Evolutionary conservation across 306 rosid genomes (phyloP).

Genomic region (Malus sieversii): DNA sequence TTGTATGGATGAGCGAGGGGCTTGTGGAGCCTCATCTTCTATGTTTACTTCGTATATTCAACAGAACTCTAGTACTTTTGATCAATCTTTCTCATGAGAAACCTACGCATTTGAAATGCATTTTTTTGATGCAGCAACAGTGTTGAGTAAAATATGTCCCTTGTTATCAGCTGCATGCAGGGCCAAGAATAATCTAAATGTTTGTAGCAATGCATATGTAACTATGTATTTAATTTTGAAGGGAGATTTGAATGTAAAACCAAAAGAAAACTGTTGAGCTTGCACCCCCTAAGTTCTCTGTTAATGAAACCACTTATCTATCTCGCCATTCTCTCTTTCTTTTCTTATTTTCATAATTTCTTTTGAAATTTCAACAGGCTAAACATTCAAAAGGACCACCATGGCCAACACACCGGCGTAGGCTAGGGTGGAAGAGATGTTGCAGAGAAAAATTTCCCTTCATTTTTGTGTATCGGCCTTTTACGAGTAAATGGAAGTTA

Average conservation of each 20-base stretch:
- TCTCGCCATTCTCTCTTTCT: background rate
- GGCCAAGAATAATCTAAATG: background rate
- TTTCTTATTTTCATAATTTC: background rate
- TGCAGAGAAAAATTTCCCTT: background rate
- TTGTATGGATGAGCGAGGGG: background rate
- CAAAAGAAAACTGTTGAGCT: background rate
- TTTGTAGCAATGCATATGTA: background rate
- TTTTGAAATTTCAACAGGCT: background rate
- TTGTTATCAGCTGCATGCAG: slow-evolving; percentile 14
- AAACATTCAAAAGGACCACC: background rate
- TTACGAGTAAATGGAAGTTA: background rate
- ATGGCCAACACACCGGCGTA: background rate
- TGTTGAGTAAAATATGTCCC: background rate
- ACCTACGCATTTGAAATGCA: slow-evolving; percentile 5
- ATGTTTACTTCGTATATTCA: background rate
- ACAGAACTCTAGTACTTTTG: background rate
- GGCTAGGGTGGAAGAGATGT: background rate
- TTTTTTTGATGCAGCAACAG: background rate
- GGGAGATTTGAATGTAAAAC: background rate
- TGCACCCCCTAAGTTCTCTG: background rate
- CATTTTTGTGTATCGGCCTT: background rate
- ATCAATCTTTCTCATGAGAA: background rate
- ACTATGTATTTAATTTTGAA: background rate
- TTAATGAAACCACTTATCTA: background rate
- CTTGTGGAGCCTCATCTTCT: background rate